Percentiles rank a stretch among this genome's conserved stretches.
phyloP scores from a whole-genome alignment of 1,139 yeast species.

The Suhomyces choctaworum region DNA sequence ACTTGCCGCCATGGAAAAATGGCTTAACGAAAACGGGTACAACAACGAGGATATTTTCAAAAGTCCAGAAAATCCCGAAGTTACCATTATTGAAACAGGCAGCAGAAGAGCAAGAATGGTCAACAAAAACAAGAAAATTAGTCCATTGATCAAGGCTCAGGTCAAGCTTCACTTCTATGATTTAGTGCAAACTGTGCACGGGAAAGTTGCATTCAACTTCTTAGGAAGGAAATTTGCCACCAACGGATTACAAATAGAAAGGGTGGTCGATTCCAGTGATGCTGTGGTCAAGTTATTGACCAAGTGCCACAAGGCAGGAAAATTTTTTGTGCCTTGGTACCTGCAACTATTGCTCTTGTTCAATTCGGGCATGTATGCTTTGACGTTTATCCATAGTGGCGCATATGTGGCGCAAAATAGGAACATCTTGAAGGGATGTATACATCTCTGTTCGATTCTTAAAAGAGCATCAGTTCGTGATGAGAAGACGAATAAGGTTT shows the following conservation, averaged over 20 bases:
- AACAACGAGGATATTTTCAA: slow-evolving; percentile 30
- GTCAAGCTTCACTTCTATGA: slow-evolving; percentile 46
- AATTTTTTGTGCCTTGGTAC: slow-evolving; percentile 57
- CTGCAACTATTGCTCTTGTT: slow-evolving; percentile 46
- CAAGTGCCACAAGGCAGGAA: slow-evolving; percentile 35
- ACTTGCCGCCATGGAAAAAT: slow-evolving; percentile 27
- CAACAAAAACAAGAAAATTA: slow-evolving; percentile 5
- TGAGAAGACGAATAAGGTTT: slow-evolving; percentile 25
- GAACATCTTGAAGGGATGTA: slow-evolving; percentile 26
- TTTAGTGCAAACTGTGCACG: slow-evolving; percentile 38
- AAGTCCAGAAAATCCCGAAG: slow-evolving; percentile 1
- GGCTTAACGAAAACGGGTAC: slow-evolving; percentile 43
- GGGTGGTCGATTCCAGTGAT: slow-evolving; percentile 38
- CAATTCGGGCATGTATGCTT: slow-evolving; percentile 45
- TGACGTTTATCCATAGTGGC: slow-evolving; percentile 51
- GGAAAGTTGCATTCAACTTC: slow-evolving; percentile 35
- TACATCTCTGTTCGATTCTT: slow-evolving; percentile 29
- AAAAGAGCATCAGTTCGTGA: slow-evolving; percentile 35
- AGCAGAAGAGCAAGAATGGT: background rate
- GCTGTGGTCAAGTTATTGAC: slow-evolving; percentile 37
- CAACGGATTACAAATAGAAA: slow-evolving; percentile 34
- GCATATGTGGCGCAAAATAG: slow-evolving; percentile 26
- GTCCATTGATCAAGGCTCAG: slow-evolving; percentile 30
- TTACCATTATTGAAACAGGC: background rate
- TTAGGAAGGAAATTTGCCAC: slow-evolving; percentile 35